phyloP scores from a whole-genome alignment of 2,329 filamentous ascomycete genomes.

The Zymoseptoria tritici region DNA sequence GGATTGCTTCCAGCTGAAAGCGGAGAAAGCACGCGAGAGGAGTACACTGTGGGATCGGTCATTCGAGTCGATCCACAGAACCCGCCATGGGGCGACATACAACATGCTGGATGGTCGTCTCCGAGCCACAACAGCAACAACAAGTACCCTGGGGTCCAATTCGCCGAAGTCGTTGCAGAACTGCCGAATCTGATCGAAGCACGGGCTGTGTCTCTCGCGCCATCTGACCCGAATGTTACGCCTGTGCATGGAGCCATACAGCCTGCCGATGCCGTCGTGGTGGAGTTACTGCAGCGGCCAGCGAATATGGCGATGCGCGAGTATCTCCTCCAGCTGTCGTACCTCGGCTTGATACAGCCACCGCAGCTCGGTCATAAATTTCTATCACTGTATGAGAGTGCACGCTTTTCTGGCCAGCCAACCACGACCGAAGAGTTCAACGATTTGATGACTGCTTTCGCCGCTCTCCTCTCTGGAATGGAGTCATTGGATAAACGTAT shows the following conservation, averaged over 20 bases:
- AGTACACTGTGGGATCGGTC: conserved; percentile 24
- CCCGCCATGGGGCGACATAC: conserved; percentile 72
- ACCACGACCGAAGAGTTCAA: conserved; percentile 66
- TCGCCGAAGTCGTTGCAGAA: conserved; percentile 71
- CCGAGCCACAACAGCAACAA: conserved; percentile 52
- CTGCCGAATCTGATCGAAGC: conserved; percentile 86
- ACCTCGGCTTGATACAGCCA: conserved; percentile 56
- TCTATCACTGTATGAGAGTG: conserved; percentile 69
- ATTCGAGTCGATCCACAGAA: conserved; percentile 36
- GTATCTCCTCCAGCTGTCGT: conserved; percentile 66
- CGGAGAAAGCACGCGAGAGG: conserved; percentile 11
- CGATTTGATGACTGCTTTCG: conserved; percentile 74
- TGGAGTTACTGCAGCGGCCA: conserved; percentile 64
- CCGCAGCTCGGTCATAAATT: conserved; percentile 51
- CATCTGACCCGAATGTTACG: conserved; percentile 44
- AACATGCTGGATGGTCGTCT: conserved; percentile 83
- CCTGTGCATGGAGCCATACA: conserved; percentile 26
- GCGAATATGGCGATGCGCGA: conserved; percentile 66
- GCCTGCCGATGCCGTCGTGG: conserved; percentile 39
- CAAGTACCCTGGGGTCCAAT: conserved; percentile 75
- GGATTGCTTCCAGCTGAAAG: conserved; percentile 21
- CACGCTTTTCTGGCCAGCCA: conserved; percentile 68
- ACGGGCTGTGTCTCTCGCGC: conserved; percentile 80
- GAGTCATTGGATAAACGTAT: conserved; percentile 49
- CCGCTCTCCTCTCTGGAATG: conserved; percentile 72